phyloP scores from a whole-genome alignment of 1,284 basidiomycete genomes.

The Leucoagaricus sp. region DNA sequence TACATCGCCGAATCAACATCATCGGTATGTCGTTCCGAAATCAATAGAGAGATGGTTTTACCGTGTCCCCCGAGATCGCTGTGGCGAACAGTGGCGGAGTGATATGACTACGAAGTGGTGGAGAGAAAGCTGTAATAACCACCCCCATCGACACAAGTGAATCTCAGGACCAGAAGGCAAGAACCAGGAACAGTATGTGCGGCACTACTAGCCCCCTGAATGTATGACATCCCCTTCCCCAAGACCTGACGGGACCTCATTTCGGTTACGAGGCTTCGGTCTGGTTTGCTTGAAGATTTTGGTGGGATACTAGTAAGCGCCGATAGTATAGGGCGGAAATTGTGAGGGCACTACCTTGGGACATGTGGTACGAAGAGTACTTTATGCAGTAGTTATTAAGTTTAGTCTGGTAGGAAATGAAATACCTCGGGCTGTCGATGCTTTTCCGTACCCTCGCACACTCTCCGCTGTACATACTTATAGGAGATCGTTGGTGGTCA shows the following conservation, averaged over 20 bases:
- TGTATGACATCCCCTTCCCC: no score
- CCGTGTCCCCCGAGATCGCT: background rate
- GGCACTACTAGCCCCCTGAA: no score
- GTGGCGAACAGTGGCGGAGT: background rate
- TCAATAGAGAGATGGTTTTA: background rate
- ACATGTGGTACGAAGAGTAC: no score
- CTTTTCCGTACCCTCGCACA: background rate
- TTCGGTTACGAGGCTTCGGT: no score
- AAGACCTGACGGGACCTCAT: no score
- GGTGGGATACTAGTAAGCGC: constrained; percentile 1
- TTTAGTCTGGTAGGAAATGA: background rate
- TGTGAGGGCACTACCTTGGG: no score
- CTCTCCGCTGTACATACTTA: background rate
- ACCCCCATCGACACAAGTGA: no score
- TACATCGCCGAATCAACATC: background rate
- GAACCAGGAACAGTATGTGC: no score
- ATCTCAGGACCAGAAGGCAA: no score
- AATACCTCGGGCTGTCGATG: constrained; percentile 6
- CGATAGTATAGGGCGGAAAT: background rate
- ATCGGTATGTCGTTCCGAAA: background rate
- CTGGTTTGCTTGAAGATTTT: no score
- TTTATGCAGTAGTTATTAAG: no score
- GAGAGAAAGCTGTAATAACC: no score
- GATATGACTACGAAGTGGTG: background rate
- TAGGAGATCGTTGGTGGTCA: background rate